Conservation (phyloP, 768 basidiomycete species). For the Bullera alba region DNA sequence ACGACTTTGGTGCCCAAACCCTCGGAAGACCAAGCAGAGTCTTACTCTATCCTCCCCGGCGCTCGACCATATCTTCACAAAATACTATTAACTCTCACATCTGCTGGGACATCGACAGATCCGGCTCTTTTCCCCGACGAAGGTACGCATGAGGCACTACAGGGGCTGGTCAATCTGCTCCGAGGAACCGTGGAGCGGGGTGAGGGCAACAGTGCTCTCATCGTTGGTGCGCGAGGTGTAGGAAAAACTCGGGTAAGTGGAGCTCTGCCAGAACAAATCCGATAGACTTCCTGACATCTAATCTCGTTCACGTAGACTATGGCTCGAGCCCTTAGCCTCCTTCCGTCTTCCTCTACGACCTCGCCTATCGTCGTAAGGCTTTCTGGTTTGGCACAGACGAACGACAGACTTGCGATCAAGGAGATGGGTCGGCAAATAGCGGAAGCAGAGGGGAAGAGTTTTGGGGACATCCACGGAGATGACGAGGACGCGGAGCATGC, state of each 20-base stretch:
- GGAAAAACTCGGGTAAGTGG: constrained; percentile 70
- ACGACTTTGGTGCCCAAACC: neutral
- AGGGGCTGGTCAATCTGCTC: constrained; percentile 61
- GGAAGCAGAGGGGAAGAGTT: constrained; percentile 53
- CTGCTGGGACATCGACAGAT: constrained; percentile 2
- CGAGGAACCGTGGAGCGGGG: constrained; percentile 67
- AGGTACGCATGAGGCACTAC: constrained; percentile 49
- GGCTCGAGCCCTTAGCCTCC: constrained; percentile 26
- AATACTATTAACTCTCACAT: constrained; percentile 19
- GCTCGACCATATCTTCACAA: constrained; percentile 13
- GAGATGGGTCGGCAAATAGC: constrained; percentile 80
- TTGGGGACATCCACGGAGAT: constrained; percentile 23
- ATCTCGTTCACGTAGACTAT: constrained; percentile 11
- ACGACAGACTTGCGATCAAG: constrained; percentile 81
- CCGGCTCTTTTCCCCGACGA: constrained; percentile 28
- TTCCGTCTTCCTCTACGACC: constrained; percentile 22
- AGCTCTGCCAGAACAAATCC: neutral
- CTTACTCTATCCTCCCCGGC: constrained; percentile 4
- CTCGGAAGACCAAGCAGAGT: constrained; percentile 2
- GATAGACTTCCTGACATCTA: constrained; percentile 14
- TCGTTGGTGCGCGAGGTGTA: constrained; percentile 76
- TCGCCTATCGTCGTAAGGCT: constrained; percentile 68
- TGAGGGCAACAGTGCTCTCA: constrained; percentile 88
- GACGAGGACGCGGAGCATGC: constrained; percentile 47
- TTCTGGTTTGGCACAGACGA: constrained; percentile 75